Evolutionary conservation across 2,329 filamentous ascomycete species (phyloP).

Genomic region (Trichoderma lentiforme): DNA sequence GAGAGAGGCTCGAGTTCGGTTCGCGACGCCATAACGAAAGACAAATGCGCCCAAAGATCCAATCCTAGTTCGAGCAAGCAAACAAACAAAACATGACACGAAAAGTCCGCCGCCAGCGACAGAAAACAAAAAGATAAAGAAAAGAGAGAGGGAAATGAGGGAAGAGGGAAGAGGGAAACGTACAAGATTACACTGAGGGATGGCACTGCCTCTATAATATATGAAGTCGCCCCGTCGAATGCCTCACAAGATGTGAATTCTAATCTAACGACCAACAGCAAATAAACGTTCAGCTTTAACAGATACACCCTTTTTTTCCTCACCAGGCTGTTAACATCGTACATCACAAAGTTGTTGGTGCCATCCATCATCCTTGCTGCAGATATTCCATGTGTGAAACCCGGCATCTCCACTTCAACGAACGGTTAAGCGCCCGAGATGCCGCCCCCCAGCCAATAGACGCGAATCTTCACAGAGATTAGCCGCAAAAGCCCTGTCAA

Average conservation of each 20-base stretch:
- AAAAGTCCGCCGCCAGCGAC: background rate
- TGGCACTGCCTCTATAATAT: background rate
- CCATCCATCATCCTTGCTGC: background rate
- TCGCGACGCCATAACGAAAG: background rate
- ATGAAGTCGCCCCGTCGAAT: too few species aligned
- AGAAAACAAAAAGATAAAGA: background rate
- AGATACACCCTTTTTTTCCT: background rate
- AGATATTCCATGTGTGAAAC: background rate
- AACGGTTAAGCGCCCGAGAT: background rate
- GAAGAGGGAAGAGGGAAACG: background rate
- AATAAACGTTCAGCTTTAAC: background rate
- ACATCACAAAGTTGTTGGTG: background rate
- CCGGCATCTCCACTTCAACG: background rate
- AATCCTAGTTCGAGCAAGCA: background rate
- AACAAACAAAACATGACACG: background rate
- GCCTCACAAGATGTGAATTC: too few species aligned
- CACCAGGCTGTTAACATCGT: background rate
- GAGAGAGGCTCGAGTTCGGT: constrained; percentile 1
- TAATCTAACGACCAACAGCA: background rate
- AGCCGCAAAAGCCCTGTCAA: background rate
- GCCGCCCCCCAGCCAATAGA: background rate
- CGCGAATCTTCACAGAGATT: background rate
- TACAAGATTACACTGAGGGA: background rate
- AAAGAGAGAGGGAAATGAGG: background rate
- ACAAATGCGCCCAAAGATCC: background rate